These are phyloP conservation scores for Pyropia yezoensis DNA, from an alignment of 23 red algal genomes.

Conservation along the genomic window DNA sequence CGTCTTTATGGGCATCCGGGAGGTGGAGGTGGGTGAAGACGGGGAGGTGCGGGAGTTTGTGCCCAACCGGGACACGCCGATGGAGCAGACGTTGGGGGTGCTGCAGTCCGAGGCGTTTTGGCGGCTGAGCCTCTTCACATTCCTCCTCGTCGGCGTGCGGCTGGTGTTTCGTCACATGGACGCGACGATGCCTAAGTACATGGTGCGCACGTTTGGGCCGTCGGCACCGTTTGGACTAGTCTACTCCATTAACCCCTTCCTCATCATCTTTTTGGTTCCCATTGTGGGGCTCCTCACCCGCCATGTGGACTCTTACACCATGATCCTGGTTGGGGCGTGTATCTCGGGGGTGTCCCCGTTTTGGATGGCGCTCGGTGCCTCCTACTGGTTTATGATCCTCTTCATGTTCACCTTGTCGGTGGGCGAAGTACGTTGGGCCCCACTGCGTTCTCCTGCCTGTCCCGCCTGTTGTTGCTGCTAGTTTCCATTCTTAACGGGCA, in stretches of 20 bases:
- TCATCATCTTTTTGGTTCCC: conserved; percentile 87
- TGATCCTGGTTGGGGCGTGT: conserved; percentile 81
- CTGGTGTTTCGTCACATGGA: conserved; percentile 87
- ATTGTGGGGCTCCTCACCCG: conserved; percentile 53
- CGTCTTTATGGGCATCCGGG: conserved; percentile 53
- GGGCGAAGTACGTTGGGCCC: conserved; percentile 33
- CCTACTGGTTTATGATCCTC: conserved; percentile 57
- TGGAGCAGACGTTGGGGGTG: conserved; percentile 36
- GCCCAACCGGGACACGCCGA: conserved; percentile 35
- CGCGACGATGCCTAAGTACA: conserved; percentile 89
- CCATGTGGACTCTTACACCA: conserved; percentile 57
- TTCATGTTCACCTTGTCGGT: conserved; percentile 83
- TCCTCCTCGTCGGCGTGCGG: conserved; percentile 78
- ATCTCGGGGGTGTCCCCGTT: conserved; percentile 64
- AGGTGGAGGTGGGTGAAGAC: conserved; percentile 61
- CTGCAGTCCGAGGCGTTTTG: conserved; percentile 60
- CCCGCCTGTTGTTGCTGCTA: too few relatives aligned
- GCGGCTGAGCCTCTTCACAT: conserved; percentile 74
- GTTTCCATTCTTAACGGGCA: too few relatives aligned
- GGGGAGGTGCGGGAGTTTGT: conserved; percentile 45
- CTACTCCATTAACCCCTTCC: conserved; percentile 90
- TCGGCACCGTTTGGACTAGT: conserved; percentile 83
- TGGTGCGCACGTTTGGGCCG: conserved; percentile 74
- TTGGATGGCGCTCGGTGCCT: conserved; percentile 54
- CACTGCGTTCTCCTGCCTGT: too few relatives aligned